Evolutionary conservation across 2,329 filamentous ascomycete species (phyloP).

Genomic region (Penicillium sp.): DNA sequence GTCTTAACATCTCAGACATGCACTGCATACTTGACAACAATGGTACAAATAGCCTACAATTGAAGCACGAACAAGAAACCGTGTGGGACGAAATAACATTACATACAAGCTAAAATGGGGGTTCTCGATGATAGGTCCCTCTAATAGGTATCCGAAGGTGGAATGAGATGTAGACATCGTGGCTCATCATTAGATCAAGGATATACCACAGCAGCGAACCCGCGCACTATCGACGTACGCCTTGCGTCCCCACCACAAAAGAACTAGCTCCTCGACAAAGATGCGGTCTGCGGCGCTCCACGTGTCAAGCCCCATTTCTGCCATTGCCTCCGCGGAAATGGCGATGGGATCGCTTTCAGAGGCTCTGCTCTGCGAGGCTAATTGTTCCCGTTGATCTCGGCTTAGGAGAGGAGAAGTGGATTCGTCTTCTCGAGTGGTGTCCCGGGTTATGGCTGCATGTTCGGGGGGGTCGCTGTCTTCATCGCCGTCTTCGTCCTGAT

Average conservation of each 20-base stretch:
- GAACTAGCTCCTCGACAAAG: slow-evolving; percentile 53
- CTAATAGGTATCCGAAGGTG: not conserved
- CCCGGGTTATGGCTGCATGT: slow-evolving; percentile 27
- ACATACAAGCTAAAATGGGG: not conserved
- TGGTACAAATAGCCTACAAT: not conserved
- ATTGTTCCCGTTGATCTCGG: slow-evolving; percentile 1
- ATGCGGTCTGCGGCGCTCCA: slow-evolving; percentile 54
- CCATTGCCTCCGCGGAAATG: slow-evolving; percentile 51
- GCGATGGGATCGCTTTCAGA: slow-evolving; percentile 35
- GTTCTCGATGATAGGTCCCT: not conserved
- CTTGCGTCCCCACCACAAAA: slow-evolving; percentile 51
- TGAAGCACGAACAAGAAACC: not conserved
- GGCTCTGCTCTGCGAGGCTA: slow-evolving; percentile 13
- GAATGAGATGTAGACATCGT: not conserved
- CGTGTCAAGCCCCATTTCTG: slow-evolving; percentile 54
- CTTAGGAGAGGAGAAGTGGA: slow-evolving; percentile 32
- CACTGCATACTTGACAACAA: not conserved
- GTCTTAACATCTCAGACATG: not conserved
- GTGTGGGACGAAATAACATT: not conserved
- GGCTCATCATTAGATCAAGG: slow-evolving; percentile 41
- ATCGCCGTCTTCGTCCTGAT: slow-evolving; percentile 26
- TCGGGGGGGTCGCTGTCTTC: not conserved
- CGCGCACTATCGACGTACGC: slow-evolving; percentile 49
- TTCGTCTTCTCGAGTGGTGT: slow-evolving; percentile 35
- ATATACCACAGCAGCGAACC: slow-evolving; percentile 55